Evolutionary conservation across 2,329 filamentous ascomycete species (phyloP).

Genomic region (Sporothrix inflata): DNA sequence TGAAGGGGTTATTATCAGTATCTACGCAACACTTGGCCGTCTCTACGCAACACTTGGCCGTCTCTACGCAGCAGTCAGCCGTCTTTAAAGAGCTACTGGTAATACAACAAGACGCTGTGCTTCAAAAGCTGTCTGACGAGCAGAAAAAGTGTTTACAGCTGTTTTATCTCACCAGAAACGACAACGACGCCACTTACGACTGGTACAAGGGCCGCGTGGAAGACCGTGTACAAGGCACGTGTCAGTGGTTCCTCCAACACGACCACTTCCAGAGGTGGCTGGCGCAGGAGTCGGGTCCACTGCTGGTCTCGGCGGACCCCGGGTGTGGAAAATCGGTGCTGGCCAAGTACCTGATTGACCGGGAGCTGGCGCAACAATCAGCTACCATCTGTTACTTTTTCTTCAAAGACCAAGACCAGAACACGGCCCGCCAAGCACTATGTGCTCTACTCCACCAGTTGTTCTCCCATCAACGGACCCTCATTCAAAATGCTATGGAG

Average conservation of each 20-base stretch:
- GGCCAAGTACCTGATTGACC: constrained; percentile 16
- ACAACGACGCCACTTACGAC: neutral
- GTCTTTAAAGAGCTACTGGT: neutral
- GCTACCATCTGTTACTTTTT: constrained; percentile 48
- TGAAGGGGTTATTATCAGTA: neutral
- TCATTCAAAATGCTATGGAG: constrained; percentile 42
- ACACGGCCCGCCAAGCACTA: constrained; percentile 43
- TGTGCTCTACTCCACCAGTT: constrained; percentile 48
- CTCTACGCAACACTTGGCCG: neutral
- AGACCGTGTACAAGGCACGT: constrained; percentile 18
- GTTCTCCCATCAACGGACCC: constrained; percentile 39
- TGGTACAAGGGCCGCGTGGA: constrained; percentile 8
- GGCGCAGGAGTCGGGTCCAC: neutral
- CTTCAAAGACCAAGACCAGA: constrained; percentile 47
- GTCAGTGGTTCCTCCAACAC: constrained; percentile 25
- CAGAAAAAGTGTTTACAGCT: neutral
- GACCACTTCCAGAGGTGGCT: constrained; percentile 21
- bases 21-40: neutral
- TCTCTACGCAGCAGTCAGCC: neutral
- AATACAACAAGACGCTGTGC: neutral
- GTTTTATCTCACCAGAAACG: neutral
- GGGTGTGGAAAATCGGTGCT: constrained; percentile 29
- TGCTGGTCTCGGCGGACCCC: constrained; percentile 25
- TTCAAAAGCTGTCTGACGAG: neutral
- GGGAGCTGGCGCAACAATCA: neutral